These are phyloP conservation scores for Crotalaria pallida DNA, from an alignment of 306 rosid species.

Conservation along the genomic window DNA sequence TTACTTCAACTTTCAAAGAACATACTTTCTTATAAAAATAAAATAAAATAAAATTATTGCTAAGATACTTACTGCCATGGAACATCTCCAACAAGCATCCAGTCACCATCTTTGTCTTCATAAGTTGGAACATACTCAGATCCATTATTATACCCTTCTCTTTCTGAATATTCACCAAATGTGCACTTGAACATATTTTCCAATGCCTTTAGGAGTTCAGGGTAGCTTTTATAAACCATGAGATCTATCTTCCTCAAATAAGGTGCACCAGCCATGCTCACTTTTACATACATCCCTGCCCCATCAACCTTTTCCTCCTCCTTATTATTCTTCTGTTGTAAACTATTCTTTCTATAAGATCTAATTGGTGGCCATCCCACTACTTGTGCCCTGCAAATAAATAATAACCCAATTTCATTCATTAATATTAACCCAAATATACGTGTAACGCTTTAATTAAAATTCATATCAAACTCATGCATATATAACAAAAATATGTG, in stretches of 20 bases:
- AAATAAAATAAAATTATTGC: neutral
- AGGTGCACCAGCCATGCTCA: conserved; percentile 88
- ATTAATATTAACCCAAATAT: neutral
- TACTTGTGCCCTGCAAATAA: conserved; percentile 79
- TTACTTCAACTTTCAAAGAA: neutral
- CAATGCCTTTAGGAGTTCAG: conserved; percentile 64
- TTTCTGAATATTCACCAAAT: conserved; percentile 59
- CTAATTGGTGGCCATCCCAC: conserved; percentile 97
- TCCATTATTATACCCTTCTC: conserved; percentile 50
- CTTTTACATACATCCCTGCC: conserved; percentile 61
- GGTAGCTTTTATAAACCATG: conserved; percentile 54
- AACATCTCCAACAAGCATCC: conserved; percentile 86
- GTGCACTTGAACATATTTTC: conserved; percentile 64
- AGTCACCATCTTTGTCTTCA: conserved; percentile 73
- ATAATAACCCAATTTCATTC: neutral
- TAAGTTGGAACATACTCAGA: conserved; percentile 60
- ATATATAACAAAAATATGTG: neutral
- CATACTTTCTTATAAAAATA: too few relatives aligned
- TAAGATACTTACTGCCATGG: conserved; percentile 53
- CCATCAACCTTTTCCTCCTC: conserved; percentile 35
- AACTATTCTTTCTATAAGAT: conserved; percentile 52
- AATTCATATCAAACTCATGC: neutral
- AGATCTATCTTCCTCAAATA: conserved; percentile 81
- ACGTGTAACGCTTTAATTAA: neutral
- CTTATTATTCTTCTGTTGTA: conserved; percentile 49